Evolutionary conservation across 306 rosid genomes (phyloP), one percentile per base, ranked within the genome.

Genomic region (Canavalia ensiformis): DNA sequence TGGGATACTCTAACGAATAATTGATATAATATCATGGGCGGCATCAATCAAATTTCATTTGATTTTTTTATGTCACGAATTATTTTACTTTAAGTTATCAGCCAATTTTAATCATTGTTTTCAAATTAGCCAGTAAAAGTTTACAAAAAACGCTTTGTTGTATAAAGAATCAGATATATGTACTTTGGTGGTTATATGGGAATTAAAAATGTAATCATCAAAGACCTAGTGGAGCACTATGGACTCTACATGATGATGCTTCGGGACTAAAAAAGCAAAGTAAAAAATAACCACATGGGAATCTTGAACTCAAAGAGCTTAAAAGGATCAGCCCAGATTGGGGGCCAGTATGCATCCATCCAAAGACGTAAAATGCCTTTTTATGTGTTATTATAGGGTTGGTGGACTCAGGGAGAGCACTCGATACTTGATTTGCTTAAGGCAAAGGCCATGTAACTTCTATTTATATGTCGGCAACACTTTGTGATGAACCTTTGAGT

Each of bases 361-460:
- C 85, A 39, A 84, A 80, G 87, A 84, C 86, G 81, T 83, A 86
- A 83, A 82, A 64, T 82, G 81, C 79, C 76, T 82, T 84, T 79
- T 81, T 33, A 51, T 66, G 41, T 49, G 55, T 50, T 77, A 65
- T 76, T 5, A 63, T 49, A 63, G 44, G 65, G 74, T 77, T 77
- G 74, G 81, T 66, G 74, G 45, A 66, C 33, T 25, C 25, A 2
- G 49, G 64, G 44, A 18, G 41, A 51, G 81, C 74, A 65, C 65
- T 65, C 25, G 31, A 63, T 65, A 7, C 74, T 4, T 63, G 41
- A 50, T 76, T 76, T 63, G 39, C 49, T 63, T 63, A 35, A 34
- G 73, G 31, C 41, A 34, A 76, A 50, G 64, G 42, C 28, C 54
- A 64, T 37, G 54, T 64, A 64, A 35, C 60, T 75, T 30, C 4